phyloP scores from a whole-genome alignment of 768 basidiomycete species.

The Cystofilobasidium ferigula region DNA sequence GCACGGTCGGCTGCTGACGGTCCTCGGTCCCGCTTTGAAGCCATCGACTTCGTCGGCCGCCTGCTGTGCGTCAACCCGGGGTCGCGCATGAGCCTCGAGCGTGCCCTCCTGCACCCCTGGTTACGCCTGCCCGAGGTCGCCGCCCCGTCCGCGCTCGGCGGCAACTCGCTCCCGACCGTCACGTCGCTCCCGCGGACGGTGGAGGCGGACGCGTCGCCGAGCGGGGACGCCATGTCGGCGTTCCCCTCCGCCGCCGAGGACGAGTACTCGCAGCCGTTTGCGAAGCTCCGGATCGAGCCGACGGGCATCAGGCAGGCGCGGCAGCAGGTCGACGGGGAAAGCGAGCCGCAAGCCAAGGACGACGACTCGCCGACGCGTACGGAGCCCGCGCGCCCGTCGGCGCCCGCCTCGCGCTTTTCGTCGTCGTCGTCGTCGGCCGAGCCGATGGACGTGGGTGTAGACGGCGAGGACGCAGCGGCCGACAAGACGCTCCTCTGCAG shows the following conservation, averaged over 20 bases:
- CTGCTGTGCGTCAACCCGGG: slow-evolving; percentile 58
- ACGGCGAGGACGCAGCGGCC: neutral
- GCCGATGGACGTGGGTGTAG: neutral
- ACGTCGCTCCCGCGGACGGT: neutral
- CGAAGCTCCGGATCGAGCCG: neutral
- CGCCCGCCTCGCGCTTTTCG: neutral
- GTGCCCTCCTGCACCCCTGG: slow-evolving; percentile 69
- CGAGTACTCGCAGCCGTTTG: slow-evolving; percentile 17
- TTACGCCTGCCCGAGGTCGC: slow-evolving; percentile 36
- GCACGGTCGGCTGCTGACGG: neutral
- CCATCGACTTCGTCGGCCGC: slow-evolving; percentile 52
- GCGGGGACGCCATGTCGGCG: neutral
- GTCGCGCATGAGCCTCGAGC: slow-evolving; percentile 57
- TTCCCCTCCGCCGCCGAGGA: neutral
- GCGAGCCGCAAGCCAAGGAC: neutral
- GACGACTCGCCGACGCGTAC: neutral
- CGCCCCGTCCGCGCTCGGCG: neutral
- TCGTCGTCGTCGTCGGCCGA: neutral
- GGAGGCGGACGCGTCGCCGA: neutral
- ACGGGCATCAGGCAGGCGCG: neutral
- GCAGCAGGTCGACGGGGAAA: neutral
- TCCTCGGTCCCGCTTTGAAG: slow-evolving; percentile 38
- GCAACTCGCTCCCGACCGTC: neutral
- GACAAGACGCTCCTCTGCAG: neutral
- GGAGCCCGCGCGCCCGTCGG: neutral